Percentiles rank a stretch among this genome's conserved stretches.
These are phyloP conservation scores for Aspergillus clavatus DNA, from an alignment of 2,329 filamentous ascomycete genomes.

Conservation along the genomic window DNA sequence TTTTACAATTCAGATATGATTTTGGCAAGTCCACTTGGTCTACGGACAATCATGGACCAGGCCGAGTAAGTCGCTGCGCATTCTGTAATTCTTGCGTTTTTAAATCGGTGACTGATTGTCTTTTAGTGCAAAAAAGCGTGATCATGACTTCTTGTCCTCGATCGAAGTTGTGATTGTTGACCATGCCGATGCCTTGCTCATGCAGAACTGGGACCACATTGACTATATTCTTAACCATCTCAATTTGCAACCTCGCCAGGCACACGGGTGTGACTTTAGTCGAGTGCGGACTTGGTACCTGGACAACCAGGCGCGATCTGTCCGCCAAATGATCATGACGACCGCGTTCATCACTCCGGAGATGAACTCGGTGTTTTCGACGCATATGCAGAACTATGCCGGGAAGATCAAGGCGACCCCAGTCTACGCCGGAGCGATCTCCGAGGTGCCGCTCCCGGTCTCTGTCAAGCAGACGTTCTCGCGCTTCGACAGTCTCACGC, in stretches of 20 bases:
- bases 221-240: slow-evolving; percentile 88
- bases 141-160: slow-evolving; percentile 88
- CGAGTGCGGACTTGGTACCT: slow-evolving; percentile 88
- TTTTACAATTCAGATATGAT: slow-evolving; percentile 98
- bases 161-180: slow-evolving; percentile 88
- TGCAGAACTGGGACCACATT: slow-evolving; percentile 98
- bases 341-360: slow-evolving; percentile 84
- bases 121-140: slow-evolving; percentile 57
- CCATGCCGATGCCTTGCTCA: slow-evolving; percentile 85
- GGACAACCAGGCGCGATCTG: slow-evolving; percentile 73
- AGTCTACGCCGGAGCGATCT: slow-evolving; percentile 66
- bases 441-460: slow-evolving; percentile 59
- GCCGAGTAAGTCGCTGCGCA: slow-evolving; percentile 51
- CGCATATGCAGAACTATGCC: slow-evolving; percentile 71
- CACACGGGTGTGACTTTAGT: slow-evolving; percentile 89
- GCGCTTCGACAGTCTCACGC: slow-evolving; percentile 68
- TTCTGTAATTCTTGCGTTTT: slow-evolving; percentile 11
- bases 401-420: slow-evolving; percentile 72
- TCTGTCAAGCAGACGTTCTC: slow-evolving; percentile 83
- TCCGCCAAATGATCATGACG: slow-evolving; percentile 80
- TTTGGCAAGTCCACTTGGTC: slow-evolving; percentile 79
- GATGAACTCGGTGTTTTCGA: slow-evolving; percentile 71
- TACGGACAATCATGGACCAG: slow-evolving; percentile 85
- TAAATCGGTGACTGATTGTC: neutral
- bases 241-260: slow-evolving; percentile 82